Base-by-base conservation (phyloP, 2,329 filamentous ascomycete genomes). In the Chaetomium strumarium region DNA sequence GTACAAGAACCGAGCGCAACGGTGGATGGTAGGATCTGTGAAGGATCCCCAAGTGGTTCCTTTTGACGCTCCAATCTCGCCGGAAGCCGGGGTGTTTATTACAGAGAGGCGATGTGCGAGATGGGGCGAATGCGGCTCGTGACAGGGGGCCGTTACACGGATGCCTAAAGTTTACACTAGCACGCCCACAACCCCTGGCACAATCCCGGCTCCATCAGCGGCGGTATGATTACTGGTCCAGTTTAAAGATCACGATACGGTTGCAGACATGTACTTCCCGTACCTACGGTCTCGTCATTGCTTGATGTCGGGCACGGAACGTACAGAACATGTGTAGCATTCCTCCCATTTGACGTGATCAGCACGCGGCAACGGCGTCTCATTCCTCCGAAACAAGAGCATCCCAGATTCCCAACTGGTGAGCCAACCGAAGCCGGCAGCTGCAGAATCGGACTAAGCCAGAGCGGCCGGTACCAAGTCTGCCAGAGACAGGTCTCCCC, bases 121-220 rank as follows among this genome's bases (percentile, higher is more conserved):
- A 46, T 30, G 8, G 31, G 37, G 45, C 11, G 45, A 24, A 36
- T 14, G 48, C 24, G 44, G n/a, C n/a, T 19, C 43, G 34, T 8
- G 40, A 42, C 49, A 48, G 41, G 49, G 53, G 52, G 44, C 11
- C 48, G 39, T 55, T 55, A 41, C 31, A 39, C 37, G 49, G 53
- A 36, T 55, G 53, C 49, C 53, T 55, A 55, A 52, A 55, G 40
- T 20, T 43, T 39, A 5, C 14, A 38, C n/a, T 29, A 29, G 36
- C 41, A 13, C 40, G 12, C 29, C 17, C 31, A 46, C 49, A 11
- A 7, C 34, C 41, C 52, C 40, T 20, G 30, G 37, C 43, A 31
- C 38, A 51, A 45, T 20, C 52, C 52, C 33, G 39, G 33, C 33
- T 42, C 24, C 46, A 38, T 29, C 20, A 39, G 40, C 13, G 20